phyloP scores from a whole-genome alignment of 1,139 yeast genomes.

The Meyerozyma guilliermondii region DNA sequence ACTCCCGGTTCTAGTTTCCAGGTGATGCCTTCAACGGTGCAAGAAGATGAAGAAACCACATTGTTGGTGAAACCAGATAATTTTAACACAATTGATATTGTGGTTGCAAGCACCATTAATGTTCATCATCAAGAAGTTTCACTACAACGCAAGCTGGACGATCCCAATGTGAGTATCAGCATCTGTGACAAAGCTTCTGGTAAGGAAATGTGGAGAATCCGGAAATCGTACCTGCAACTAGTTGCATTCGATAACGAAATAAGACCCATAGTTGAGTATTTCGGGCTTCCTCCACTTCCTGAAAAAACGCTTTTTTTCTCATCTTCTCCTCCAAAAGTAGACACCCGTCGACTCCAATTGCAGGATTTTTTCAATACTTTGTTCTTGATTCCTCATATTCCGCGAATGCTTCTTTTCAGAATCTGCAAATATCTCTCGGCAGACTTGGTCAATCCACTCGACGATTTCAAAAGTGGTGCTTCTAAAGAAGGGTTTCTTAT shows the following conservation, averaged over 20 bases:
- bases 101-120: constrained; percentile 55
- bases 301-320: constrained; percentile 54
- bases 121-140: constrained; percentile 22
- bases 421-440: constrained; percentile 66
- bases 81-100: constrained; percentile 55
- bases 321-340: constrained; percentile 62
- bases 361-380: constrained; percentile 59
- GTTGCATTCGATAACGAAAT: constrained; percentile 52
- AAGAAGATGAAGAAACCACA: constrained; percentile 17
- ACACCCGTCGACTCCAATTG: constrained; percentile 48
- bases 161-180: constrained; percentile 56
- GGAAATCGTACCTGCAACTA: constrained; percentile 56
- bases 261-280: constrained; percentile 50
- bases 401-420: constrained; percentile 46
- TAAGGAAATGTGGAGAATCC: constrained; percentile 69
- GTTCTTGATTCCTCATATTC: constrained; percentile 58
- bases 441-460: constrained; percentile 63
- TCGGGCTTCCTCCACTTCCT: constrained; percentile 58
- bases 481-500: constrained; percentile 66
- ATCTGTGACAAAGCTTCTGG: constrained; percentile 53
- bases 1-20: constrained; percentile 15
- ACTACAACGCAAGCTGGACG: constrained; percentile 36
- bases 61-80: constrained; percentile 66
- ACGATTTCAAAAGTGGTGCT: constrained; percentile 51
- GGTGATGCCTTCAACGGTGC: constrained; percentile 20